These are phyloP conservation scores for Crithidia fasciculata DNA, from an alignment of 208 protist genomes.

Conservation along the genomic window DNA sequence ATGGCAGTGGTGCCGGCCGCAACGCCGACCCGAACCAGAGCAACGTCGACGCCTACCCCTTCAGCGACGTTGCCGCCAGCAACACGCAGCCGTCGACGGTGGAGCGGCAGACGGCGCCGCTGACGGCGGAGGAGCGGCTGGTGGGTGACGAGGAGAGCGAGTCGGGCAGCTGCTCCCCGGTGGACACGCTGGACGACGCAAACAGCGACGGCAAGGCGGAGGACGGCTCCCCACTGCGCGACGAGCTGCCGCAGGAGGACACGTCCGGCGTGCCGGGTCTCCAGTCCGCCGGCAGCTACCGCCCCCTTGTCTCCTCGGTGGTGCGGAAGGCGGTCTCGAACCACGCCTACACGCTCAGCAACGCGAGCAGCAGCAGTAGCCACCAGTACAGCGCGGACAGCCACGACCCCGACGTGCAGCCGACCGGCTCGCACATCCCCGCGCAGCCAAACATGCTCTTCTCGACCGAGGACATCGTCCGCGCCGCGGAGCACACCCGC, in stretches of 20 bases:
- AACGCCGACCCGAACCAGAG: not conserved
- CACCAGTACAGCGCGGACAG: constrained; percentile 29
- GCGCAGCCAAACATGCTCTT: constrained; percentile 74
- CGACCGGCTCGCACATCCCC: constrained; percentile 42
- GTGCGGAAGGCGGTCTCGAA: constrained; percentile 17
- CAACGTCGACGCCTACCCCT: constrained; percentile 16
- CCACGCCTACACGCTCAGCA: constrained; percentile 17
- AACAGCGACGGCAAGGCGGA: constrained; percentile 32
- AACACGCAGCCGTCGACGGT: constrained; percentile 12
- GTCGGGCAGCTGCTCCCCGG: constrained; percentile 24
- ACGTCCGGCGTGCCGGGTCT: constrained; percentile 23
- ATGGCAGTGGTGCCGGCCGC: not conserved
- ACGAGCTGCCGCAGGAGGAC: constrained; percentile 8
- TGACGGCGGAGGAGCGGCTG: not conserved
- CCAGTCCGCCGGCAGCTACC: constrained; percentile 33
- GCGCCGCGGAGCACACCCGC: constrained; percentile 79
- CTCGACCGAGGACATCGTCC: constrained; percentile 82
- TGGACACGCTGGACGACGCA: constrained; percentile 31
- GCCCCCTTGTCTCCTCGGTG: constrained; percentile 36
- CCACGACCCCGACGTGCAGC: constrained; percentile 22
- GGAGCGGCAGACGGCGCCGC: constrained; percentile 7
- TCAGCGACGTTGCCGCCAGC: not conserved
- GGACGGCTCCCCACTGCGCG: constrained; percentile 1
- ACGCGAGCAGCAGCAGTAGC: constrained; percentile 25
- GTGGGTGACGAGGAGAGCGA: constrained; percentile 3